Conservation (phyloP, 306 rosid genomes). For the Lagenaria siceraria region DNA sequence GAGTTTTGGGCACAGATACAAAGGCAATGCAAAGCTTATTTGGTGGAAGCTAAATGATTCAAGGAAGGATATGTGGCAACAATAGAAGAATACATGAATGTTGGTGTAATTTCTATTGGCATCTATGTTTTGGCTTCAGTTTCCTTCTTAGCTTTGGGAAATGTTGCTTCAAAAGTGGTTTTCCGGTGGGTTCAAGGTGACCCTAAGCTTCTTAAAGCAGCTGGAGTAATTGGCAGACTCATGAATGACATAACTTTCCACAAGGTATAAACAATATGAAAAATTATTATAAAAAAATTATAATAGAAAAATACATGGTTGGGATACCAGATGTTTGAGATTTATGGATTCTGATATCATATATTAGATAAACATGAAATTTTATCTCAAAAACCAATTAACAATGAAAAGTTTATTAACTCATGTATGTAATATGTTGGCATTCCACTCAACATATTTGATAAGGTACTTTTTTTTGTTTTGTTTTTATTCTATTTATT, state of each 20-base stretch:
- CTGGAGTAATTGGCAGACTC: neutral
- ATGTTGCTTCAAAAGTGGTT: neutral
- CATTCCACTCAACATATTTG: no score
- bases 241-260: neutral
- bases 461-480: no score
- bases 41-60: neutral
- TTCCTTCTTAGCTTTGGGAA: neutral
- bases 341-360: no score
- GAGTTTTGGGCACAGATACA: constrained; percentile 12
- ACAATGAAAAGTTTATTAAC: no score
- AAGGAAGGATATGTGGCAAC: constrained; percentile 14
- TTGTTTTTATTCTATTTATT: no score
- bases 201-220: neutral
- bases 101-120: neutral
- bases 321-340: no score
- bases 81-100: constrained; percentile 18
- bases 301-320: no score
- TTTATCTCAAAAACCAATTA: no score
- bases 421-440: no score
- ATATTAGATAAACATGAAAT: no score
- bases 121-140: neutral
- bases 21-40: neutral
- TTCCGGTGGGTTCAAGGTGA: neutral
- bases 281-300: no score
- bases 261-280: neutral